phyloP scores from a whole-genome alignment of 2,329 filamentous ascomycete genomes.

The Blastomyces emzantsi region DNA sequence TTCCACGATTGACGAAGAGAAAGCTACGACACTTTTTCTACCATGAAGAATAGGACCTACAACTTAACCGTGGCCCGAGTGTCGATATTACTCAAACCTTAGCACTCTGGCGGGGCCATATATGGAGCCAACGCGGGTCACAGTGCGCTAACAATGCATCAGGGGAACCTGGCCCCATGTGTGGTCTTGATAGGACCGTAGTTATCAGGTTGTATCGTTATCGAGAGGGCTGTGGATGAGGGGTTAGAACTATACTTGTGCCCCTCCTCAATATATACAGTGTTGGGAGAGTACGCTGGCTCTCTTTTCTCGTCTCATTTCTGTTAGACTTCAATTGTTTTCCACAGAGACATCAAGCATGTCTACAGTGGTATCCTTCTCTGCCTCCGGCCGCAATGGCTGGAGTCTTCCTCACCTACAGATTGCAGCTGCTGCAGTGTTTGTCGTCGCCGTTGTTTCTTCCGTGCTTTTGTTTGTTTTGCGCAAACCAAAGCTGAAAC shows the following conservation, averaged over 20 bases:
- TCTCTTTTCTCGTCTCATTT: not conserved
- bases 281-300: not conserved
- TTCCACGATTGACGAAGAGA: not conserved
- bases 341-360: not conserved
- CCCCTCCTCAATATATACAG: not conserved
- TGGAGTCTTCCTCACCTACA: conserved; percentile 9
- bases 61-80: not conserved
- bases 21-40: not conserved
- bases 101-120: not conserved
- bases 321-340: not conserved
- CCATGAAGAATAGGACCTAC: not conserved
- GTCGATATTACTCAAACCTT: not conserved
- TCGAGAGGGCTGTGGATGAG: not conserved
- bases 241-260: not conserved
- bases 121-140: not conserved
- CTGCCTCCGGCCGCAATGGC: not conserved
- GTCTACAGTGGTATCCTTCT: not conserved
- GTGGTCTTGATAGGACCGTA: conserved; percentile 2
- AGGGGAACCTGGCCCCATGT: not conserved
- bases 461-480: conserved; percentile 25
- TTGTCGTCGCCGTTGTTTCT: conserved; percentile 29
- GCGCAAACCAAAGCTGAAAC: conserved; percentile 25
- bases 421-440: conserved; percentile 27
- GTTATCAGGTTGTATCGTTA: not conserved
- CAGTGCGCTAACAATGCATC: not conserved